Percentiles rank a stretch among this genome's conserved stretches.
Conservation (phyloP, 768 basidiomycete genomes). For the Rhizopogon roseolus region DNA sequence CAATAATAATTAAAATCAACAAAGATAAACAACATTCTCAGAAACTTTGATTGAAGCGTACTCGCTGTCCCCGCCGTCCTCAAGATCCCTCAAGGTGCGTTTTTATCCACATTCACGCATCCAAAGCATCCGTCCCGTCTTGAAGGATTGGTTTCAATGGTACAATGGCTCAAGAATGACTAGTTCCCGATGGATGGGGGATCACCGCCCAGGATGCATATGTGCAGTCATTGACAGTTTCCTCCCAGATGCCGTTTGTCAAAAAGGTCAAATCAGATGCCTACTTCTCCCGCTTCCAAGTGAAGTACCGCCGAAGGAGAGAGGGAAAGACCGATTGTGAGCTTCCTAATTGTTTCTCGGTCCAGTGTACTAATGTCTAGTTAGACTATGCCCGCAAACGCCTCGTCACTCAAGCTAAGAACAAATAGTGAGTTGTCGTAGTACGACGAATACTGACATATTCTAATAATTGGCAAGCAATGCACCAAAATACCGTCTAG, state of each 20-base stretch:
- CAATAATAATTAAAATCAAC: constrained; percentile 21
- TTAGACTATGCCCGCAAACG: constrained; percentile 97
- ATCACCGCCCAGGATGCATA: constrained; percentile 22
- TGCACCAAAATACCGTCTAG: constrained; percentile 96
- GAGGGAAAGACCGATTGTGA: constrained; percentile 98
- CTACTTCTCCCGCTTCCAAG: constrained; percentile 98
- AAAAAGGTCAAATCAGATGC: constrained; percentile 95
- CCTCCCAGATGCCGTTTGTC: constrained; percentile 85
- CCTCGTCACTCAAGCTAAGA: constrained; percentile 96
- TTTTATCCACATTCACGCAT: background rate
- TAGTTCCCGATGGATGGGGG: constrained; percentile 26
- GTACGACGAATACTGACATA: background rate
- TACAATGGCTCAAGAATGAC: background rate
- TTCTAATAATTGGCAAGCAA: constrained; percentile 47
- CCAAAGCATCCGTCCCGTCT: background rate
- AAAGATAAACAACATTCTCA: constrained; percentile 21
- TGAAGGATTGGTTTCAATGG: background rate
- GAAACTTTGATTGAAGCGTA: constrained; percentile 7
- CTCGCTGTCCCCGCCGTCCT: constrained; percentile 25
- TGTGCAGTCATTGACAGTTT: constrained; percentile 12
- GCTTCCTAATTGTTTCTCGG: constrained; percentile 19
- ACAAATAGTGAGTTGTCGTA: constrained; percentile 77
- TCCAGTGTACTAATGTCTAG: constrained; percentile 6
- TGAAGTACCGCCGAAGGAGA: constrained; percentile 95
- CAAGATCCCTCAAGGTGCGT: constrained; percentile 38